These are phyloP conservation scores for Exophiala oligosperma DNA, from an alignment of 2,329 filamentous ascomycete genomes.

Conservation along the genomic window DNA sequence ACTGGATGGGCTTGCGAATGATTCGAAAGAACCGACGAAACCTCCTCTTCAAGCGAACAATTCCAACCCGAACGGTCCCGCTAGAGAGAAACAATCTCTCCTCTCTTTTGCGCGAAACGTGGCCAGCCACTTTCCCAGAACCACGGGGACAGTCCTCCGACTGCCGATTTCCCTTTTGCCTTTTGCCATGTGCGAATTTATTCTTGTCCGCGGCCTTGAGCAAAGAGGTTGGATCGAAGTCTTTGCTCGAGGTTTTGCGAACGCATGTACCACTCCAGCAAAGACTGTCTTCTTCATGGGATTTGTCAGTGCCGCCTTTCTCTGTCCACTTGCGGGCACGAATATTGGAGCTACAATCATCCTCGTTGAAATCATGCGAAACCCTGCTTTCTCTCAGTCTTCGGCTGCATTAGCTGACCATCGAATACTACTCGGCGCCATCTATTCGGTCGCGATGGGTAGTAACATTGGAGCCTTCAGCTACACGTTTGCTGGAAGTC, in stretches of 20 bases:
- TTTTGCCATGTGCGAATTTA: constrained; percentile 31
- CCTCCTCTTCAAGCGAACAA: neutral
- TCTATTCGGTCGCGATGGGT: constrained; percentile 29
- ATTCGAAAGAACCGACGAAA: neutral
- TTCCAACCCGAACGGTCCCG: neutral
- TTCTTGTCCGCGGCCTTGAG: constrained; percentile 28
- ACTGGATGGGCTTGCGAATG: neutral
- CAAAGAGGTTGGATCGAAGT: constrained; percentile 29
- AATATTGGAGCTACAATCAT: constrained; percentile 32
- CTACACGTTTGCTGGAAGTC: constrained; percentile 30
- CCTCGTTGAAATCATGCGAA: constrained; percentile 30
- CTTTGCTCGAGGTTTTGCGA: constrained; percentile 27
- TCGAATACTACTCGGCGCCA: constrained; percentile 20
- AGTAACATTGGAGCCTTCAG: constrained; percentile 31
- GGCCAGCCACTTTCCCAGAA: constrained; percentile 22
- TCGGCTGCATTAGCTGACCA: constrained; percentile 14
- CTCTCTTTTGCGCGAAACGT: constrained; percentile 16
- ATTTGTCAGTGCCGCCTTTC: constrained; percentile 27
- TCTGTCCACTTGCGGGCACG: constrained; percentile 29
- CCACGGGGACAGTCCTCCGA: constrained; percentile 20
- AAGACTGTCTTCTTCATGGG: constrained; percentile 29
- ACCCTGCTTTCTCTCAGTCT: constrained; percentile 22
- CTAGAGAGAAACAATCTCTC: constrained; percentile 6
- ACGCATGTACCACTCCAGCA: constrained; percentile 26
- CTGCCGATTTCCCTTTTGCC: constrained; percentile 29